phyloP scores from a whole-genome alignment of 2,329 filamentous ascomycete species.

The Aspergillus puulaauensis region DNA sequence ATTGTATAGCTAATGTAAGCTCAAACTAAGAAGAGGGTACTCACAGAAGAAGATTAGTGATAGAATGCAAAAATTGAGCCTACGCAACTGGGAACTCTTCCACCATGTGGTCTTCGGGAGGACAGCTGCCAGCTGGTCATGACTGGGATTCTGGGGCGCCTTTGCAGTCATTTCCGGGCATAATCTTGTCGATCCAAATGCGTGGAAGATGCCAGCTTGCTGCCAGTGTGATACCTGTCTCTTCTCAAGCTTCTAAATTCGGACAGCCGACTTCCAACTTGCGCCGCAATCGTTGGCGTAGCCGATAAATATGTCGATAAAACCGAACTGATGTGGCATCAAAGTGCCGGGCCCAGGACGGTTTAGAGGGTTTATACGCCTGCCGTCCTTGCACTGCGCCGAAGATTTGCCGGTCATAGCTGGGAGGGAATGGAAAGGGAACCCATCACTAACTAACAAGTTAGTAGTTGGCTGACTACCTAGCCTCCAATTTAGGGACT shows the following conservation, averaged over 20 bases:
- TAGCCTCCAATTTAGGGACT: neutral
- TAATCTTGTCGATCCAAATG: neutral
- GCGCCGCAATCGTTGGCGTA: too few relatives aligned
- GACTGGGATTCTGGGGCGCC: neutral
- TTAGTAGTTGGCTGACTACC: neutral
- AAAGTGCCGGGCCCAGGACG: too few relatives aligned
- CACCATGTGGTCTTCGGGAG: neutral
- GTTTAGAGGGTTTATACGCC: too few relatives aligned
- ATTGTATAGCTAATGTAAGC: neutral
- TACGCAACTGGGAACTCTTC: neutral
- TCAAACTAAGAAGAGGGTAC: neutral
- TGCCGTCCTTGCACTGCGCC: neutral
- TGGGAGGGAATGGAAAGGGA: neutral
- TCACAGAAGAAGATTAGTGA: constrained; percentile 4
- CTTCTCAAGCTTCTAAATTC: too few relatives aligned
- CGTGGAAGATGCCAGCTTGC: too few relatives aligned
- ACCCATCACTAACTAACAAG: neutral
- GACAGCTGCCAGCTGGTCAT: neutral
- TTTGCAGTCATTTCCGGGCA: constrained; percentile 19
- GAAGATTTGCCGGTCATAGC: neutral
- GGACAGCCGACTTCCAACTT: too few relatives aligned
- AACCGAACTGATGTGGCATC: too few relatives aligned
- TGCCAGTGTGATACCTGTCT: too few relatives aligned
- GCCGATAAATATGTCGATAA: too few relatives aligned
- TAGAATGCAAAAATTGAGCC: constrained; percentile 3